Base-by-base conservation (phyloP, 768 basidiomycete genomes). In the Suillus occidentalis region DNA sequence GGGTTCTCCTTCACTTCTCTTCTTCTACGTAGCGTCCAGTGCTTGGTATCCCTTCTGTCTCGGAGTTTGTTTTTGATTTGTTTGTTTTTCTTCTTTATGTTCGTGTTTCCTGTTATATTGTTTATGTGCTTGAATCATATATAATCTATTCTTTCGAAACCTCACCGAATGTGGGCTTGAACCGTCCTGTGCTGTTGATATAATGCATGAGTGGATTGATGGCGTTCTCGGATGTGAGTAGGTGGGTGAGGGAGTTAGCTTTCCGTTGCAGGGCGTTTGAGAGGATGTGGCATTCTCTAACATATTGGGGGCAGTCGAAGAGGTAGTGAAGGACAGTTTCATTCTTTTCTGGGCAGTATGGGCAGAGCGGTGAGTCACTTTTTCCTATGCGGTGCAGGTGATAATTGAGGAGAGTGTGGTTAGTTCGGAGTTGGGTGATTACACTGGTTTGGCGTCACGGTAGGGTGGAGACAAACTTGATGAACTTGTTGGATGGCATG, bases 371-470 rank as follows among this genome's bases (percentile, higher is more conserved):
- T 1, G 67, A 66, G 18, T 77, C 72, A 0, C n/a, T 64, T 28
- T 66, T 66, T 0, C 63, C 60, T 9, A 81, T 74, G 5, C 63
- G 50, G 56, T 76, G 67, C 0, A 81, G 74, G 66, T 80, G 70
- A 10, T 70, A 58, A 25, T 73, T 69, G 0, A 80, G 71, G 0
- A 74, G 72, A 9, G 67, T 57, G 50, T 80, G 79, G 1, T 72
- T 73, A 1, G 74, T 74, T 1, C 70, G 49, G n/a, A 80, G 70
- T 60, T 79, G 78, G 0, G 69, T 65, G 0, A 43, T 42, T 39
- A 79, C 39, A 47, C 72, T 70, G 12, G 70, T 64, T 2, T 73
- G 60, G 25, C 63, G 58, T 47, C 68, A 40, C 1, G 65, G 61
- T 2, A 76, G 43, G 0, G 39, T 31, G 10, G 57, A 34, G 9